A percentile compares a stretch with the other conserved stretches of the same genome.
These are phyloP conservation scores for Solanum sejunctum DNA, from an alignment of 257 asterid genomes.

Conservation along the genomic window DNA sequence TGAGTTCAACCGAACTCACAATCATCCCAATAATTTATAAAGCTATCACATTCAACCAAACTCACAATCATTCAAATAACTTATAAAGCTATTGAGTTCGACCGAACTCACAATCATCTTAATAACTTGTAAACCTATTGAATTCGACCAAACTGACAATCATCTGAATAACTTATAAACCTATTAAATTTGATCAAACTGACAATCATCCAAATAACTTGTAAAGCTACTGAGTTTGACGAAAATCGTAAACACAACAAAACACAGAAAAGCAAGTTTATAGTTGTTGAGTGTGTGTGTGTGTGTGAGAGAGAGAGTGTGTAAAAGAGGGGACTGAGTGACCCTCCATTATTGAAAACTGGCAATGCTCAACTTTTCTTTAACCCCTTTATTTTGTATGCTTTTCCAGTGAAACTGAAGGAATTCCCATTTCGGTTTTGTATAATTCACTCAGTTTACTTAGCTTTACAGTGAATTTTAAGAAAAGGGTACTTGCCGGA, in stretches of 20 bases:
- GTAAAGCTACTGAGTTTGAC: neutral
- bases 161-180: too few species aligned
- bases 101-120: too few species aligned
- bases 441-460: neutral
- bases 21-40: too few species aligned
- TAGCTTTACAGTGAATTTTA: neutral
- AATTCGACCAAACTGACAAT: too few species aligned
- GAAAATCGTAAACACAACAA: neutral
- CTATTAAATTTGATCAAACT: neutral
- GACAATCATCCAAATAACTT: too few species aligned
- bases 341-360: neutral
- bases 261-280: neutral
- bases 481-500: slow-evolving; percentile 10
- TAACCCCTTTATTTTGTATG: neutral
- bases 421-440: neutral
- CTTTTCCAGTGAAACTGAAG: neutral
- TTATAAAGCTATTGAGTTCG: too few species aligned
- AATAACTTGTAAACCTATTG: too few species aligned
- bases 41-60: too few species aligned
- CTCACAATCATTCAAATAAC: too few species aligned
- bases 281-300: neutral
- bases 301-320: neutral
- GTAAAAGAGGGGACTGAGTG: neutral
- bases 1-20: too few species aligned
- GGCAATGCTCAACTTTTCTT: neutral